Evolutionary conservation across 1,139 yeast genomes (phyloP).

Genomic region (Hemisphaericaspora xylofermentans): DNA sequence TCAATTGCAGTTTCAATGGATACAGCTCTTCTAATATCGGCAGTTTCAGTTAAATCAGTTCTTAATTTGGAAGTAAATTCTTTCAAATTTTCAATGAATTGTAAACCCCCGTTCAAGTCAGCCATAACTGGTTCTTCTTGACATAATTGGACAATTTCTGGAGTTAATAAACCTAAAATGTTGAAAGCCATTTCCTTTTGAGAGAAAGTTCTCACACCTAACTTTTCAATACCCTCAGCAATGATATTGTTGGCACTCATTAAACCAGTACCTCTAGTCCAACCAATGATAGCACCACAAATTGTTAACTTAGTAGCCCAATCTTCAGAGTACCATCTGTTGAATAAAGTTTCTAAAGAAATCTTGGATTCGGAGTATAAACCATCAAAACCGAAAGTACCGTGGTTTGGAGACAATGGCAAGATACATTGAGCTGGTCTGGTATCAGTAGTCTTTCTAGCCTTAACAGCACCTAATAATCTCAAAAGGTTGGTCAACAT

Average conservation of each 20-base stretch:
- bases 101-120: conserved; percentile 98
- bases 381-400: conserved; percentile 97
- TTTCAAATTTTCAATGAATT: conserved; percentile 87
- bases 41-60: conserved; percentile 75
- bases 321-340: conserved; percentile 98
- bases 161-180: conserved; percentile 89
- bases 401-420: conserved; percentile 98
- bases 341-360: conserved; percentile 91
- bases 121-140: conserved; percentile 96
- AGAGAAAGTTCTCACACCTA: conserved; percentile 96
- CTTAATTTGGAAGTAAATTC: conserved; percentile 82
- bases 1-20: conserved; percentile 91
- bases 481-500: conserved; percentile 95
- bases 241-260: conserved; percentile 96
- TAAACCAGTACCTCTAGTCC: conserved; percentile 99
- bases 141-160: conserved; percentile 79
- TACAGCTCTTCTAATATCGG: conserved; percentile 94
- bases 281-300: conserved; percentile 98
- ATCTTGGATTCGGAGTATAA: conserved; percentile 96
- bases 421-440: conserved; percentile 97
- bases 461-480: conserved; percentile 85
- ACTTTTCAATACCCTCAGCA: conserved; percentile 94
- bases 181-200: conserved; percentile 99
- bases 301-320: conserved; percentile 93
- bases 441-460: conserved; percentile 83